Conservation (phyloP, 768 basidiomycete species). For the Tephrocybe rancida region DNA sequence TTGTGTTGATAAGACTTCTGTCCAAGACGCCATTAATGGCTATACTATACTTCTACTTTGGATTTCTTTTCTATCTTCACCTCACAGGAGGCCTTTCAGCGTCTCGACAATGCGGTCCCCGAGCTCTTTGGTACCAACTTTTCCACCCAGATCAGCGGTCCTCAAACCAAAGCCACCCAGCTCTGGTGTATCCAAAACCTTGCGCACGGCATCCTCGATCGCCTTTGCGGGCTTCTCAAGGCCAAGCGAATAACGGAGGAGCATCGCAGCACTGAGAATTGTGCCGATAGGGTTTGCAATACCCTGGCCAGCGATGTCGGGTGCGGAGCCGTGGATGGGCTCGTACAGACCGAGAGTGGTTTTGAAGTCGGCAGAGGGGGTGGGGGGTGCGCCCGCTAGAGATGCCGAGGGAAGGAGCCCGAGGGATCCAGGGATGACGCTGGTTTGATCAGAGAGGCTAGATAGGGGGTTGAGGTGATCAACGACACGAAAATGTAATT, state of each 20-base stretch:
- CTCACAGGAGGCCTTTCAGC: conserved; percentile 58
- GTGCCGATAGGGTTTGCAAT: conserved; percentile 96
- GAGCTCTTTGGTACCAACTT: conserved; percentile 71
- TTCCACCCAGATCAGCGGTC: conserved; percentile 89
- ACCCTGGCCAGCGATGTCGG: conserved; percentile 92
- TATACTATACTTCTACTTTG: neutral
- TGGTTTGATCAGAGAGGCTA: conserved; percentile 95
- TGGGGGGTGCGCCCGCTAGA: conserved; percentile 82
- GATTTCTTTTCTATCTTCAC: conserved; percentile 1
- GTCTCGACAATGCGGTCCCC: conserved; percentile 84
- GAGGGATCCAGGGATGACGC: conserved; percentile 96
- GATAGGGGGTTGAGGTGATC: neutral
- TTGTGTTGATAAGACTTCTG: too few relatives aligned
- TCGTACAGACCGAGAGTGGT: conserved; percentile 91
- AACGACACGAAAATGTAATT: neutral
- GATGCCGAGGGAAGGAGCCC: conserved; percentile 97
- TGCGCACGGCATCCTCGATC: conserved; percentile 90
- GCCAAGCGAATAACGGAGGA: conserved; percentile 93
- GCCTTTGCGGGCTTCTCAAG: conserved; percentile 81
- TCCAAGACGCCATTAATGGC: too few relatives aligned
- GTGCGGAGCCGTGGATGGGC: conserved; percentile 95
- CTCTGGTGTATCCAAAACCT: conserved; percentile 74
- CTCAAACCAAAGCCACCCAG: conserved; percentile 77
- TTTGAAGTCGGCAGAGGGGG: conserved; percentile 66
- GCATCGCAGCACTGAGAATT: conserved; percentile 91